These are phyloP conservation scores for Tuber melanosporum DNA, from an alignment of 495 filamentous ascomycete genomes.

Conservation along the genomic window DNA sequence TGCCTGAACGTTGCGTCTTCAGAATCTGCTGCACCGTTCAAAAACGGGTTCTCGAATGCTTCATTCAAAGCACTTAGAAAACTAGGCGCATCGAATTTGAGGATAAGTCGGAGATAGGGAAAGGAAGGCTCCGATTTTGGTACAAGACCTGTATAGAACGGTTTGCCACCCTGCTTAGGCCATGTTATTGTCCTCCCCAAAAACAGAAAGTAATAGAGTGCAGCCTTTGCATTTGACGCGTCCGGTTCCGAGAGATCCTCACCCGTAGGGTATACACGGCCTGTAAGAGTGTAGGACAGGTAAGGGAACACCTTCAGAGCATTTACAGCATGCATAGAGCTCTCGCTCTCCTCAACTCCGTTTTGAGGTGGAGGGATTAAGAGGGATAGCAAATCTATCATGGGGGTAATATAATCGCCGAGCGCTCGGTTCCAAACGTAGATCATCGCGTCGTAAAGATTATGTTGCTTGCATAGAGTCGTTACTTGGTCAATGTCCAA, in stretches of 20 bases:
- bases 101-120: conserved; percentile 72
- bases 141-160: conserved; percentile 50
- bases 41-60: conserved; percentile 89
- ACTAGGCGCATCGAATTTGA: conserved; percentile 82
- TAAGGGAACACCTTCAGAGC: conserved; percentile 93
- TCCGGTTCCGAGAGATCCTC: conserved; percentile 61
- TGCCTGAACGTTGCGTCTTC: conserved; percentile 47
- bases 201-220: conserved; percentile 88
- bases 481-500: conserved; percentile 94
- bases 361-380: conserved; percentile 56
- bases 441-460: conserved; percentile 88
- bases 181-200: conserved; percentile 66
- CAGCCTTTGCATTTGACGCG: conserved; percentile 68
- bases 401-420: conserved; percentile 78
- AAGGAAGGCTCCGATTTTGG: conserved; percentile 59
- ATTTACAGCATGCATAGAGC: conserved; percentile 54
- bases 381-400: conserved; percentile 74
- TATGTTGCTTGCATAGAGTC: conserved; percentile 78
- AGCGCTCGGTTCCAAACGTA: conserved; percentile 95
- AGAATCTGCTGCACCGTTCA: conserved; percentile 62
- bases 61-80: conserved; percentile 95
- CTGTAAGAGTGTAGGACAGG: conserved; percentile 84
- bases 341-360: conserved; percentile 46
- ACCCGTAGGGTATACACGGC: conserved; percentile 83
- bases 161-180: conserved; percentile 53